Conservation (phyloP, 148 eudicot species). For the Pouteria glomerata region DNA sequence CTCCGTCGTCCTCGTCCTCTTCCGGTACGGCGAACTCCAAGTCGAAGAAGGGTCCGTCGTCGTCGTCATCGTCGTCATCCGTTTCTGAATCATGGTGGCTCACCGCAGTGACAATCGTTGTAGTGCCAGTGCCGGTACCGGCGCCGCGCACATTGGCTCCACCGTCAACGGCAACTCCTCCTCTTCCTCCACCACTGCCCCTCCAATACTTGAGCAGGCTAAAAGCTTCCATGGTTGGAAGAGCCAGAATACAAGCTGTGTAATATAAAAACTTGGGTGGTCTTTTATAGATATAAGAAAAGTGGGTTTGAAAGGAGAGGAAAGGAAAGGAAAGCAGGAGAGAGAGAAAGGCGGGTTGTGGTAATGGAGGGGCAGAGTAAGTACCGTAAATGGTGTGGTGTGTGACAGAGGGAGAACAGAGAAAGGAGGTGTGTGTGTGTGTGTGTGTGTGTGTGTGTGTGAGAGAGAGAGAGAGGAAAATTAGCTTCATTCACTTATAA, state of each 20-base stretch:
- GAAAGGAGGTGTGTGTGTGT: no score
- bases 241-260: conserved; percentile 49
- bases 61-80: conserved; percentile 31
- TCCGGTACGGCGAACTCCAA: conserved; percentile 54
- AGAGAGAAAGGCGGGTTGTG: background rate
- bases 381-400: no score
- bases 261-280: background rate
- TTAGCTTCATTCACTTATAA: no score
- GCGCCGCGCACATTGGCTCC: conserved; percentile 4
- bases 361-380: background rate
- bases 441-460: no score
- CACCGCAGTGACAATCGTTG: conserved; percentile 24
- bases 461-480: no score
- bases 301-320: background rate
- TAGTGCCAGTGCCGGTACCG: conserved; percentile 8
- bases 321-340: no score
- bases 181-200: conserved; percentile 20
- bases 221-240: conserved; percentile 83
- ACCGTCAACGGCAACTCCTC: background rate
- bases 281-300: background rate
- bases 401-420: background rate
- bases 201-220: conserved; percentile 82
- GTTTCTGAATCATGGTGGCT: conserved; percentile 14
- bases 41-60: conserved; percentile 79
- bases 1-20: conserved; percentile 17